phyloP scores from a whole-genome alignment of 192 early-diverging fungal species.

The Chytriomyces sp. region DNA sequence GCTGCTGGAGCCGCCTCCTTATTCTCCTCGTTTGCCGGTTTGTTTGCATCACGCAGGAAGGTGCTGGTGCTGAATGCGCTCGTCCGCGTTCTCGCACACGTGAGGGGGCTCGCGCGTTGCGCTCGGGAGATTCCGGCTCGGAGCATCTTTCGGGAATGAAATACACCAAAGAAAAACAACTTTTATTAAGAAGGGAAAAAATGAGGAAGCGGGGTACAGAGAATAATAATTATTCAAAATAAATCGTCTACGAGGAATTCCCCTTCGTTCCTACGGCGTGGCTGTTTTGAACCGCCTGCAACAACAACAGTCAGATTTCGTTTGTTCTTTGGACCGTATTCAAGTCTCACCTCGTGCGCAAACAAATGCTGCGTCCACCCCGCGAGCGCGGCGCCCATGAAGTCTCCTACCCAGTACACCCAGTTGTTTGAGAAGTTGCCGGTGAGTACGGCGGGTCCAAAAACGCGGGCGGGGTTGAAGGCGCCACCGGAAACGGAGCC shows the following conservation, averaged over 20 bases:
- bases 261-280: conserved; percentile 27
- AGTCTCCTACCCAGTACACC: conserved; percentile 62
- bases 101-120: no score
- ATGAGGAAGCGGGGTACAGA: no score
- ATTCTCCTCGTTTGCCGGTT: no score
- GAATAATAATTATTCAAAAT: no score
- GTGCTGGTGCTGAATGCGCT: no score
- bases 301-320: neutral
- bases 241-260: neutral
- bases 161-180: no score
- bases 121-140: no score
- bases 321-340: neutral
- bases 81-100: no score
- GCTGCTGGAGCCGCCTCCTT: no score
- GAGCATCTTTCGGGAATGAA: no score
- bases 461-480: conserved; percentile 65
- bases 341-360: conserved; percentile 52
- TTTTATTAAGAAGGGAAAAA: no score
- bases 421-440: conserved; percentile 60
- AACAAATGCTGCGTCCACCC: conserved; percentile 56
- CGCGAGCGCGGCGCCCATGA: conserved; percentile 56
- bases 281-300: conserved; percentile 33
- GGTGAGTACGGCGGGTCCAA: conserved; percentile 57
- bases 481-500: conserved; percentile 61
- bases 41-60: no score